These are phyloP conservation scores for Leccinum disarticulatum DNA, from an alignment of 768 basidiomycete genomes.

Conservation along the genomic window DNA sequence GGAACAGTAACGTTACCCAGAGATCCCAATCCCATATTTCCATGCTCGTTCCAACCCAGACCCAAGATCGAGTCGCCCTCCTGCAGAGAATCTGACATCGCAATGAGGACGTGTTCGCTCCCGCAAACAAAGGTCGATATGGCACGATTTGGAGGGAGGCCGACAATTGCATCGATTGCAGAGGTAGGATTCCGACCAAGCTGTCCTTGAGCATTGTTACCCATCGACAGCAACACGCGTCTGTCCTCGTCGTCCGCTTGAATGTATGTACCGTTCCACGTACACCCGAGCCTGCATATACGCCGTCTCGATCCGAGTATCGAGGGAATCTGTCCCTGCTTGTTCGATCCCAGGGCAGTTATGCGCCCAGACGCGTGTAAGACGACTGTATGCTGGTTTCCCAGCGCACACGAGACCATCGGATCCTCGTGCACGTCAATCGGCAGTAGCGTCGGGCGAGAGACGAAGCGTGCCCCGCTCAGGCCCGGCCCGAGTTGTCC, in stretches of 20 bases:
- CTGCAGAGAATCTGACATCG: conserved; percentile 17
- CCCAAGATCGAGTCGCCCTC: conserved; percentile 56
- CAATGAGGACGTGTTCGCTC: conserved; percentile 77
- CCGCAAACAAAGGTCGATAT: conserved; percentile 60
- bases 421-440: conserved; percentile 30
- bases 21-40: conserved; percentile 76
- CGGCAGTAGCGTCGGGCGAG: conserved; percentile 36
- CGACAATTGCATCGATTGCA: conserved; percentile 8
- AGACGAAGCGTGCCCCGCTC: conserved; percentile 6
- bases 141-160: conserved; percentile 26
- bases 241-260: conserved; percentile 23
- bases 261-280: conserved; percentile 80
- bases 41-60: conserved; percentile 99
- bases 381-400: conserved; percentile 54
- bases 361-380: conserved; percentile 47
- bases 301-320: conserved; percentile 29
- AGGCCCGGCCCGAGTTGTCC: conserved; percentile 68
- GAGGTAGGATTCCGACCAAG: conserved; percentile 45
- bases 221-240: conserved; percentile 46
- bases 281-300: conserved; percentile 49
- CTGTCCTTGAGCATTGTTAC: conserved; percentile 60
- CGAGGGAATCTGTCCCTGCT: conserved; percentile 61
- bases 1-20: conserved; percentile 54
- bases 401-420: conserved; percentile 39
- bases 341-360: conserved; percentile 63